Base-by-base conservation (phyloP, 73 alveolate species). In the Paramecium sonneborni region DNA sequence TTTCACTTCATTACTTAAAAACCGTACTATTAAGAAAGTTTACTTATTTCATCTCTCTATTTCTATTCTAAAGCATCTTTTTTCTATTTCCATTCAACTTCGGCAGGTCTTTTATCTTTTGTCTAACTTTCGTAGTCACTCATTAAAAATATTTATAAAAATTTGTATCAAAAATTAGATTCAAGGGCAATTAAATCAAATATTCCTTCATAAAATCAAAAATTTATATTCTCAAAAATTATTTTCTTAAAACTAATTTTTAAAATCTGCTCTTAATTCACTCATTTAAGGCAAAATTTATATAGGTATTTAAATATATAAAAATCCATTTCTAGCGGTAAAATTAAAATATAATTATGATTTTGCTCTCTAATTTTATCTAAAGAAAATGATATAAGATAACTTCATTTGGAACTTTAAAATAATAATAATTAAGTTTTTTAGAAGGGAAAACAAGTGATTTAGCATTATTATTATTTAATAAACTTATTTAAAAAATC, bases 131-230 rank as follows among this genome's bases (percentile, higher is more conserved):
- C 82, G 20, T 62, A 10, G 82, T 62, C 82, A 26, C 82, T 62
- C 82, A 62, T 62, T 62, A 62, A 62, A 62, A 62, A 62, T 62
- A 62, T 28, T 62, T 11, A 10, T 62, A 62, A 62, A 62, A n/a
- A 18, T 52, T 52, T 14, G 67, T 52, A 52, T 52, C 12, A 52
- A 52, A 20, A 18, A 44, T 44, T 44, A 18, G 21, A 44, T 44
- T 14, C 57, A 1, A 1, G 57, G 21, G 23, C 8, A 44, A 9
- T 11, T 44, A 44, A 44, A 44, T 14, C 14, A 8, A 5, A 1
- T 44, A 44, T 11, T 44, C 57, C 24, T 44, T 11, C 1, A 11
- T 44, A 9, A 9, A 10, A 44, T 44, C 1, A 44, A 44, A 44
- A 14, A 44, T 11, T 9, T 44, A 14, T 9, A 6, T 44, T 9